Conservation (phyloP, 768 basidiomycete genomes). For the Calocybe indica region DNA sequence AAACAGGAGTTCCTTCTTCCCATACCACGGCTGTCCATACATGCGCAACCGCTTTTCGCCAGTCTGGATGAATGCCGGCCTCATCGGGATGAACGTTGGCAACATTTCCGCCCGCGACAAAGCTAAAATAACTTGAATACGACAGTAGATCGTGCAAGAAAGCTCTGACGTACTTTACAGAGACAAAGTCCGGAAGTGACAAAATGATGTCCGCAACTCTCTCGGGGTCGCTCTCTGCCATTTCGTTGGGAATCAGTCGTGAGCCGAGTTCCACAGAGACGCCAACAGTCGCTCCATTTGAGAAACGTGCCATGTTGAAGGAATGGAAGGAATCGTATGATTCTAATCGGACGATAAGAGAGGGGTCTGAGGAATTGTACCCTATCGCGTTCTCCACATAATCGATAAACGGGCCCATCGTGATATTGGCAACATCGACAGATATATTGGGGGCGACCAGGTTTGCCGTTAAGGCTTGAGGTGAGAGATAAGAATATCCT, state of each 20-base stretch:
- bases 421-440: constrained; percentile 1
- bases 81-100: constrained; percentile 27
- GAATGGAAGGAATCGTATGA: background rate
- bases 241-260: constrained; percentile 25
- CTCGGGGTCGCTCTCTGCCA: constrained; percentile 15
- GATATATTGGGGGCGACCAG: background rate
- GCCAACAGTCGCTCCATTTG: constrained; percentile 12
- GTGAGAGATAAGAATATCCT: background rate
- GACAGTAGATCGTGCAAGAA: background rate
- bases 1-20: constrained; percentile 19
- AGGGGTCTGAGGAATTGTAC: background rate
- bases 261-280: constrained; percentile 21
- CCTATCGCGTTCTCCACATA: background rate
- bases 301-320: constrained; percentile 11
- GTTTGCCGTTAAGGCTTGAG: background rate
- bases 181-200: constrained; percentile 11
- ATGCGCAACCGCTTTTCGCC: constrained; percentile 35
- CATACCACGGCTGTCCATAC: constrained; percentile 16
- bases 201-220: constrained; percentile 19
- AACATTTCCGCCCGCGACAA: constrained; percentile 40
- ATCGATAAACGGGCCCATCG: background rate
- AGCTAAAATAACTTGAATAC: constrained; percentile 15
- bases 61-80: constrained; percentile 40
- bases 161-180: constrained; percentile 15
- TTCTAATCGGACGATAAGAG: background rate